These are phyloP conservation scores for Arthroderma uncinatum DNA, from an alignment of 2,329 filamentous ascomycete genomes.

Conservation along the genomic window DNA sequence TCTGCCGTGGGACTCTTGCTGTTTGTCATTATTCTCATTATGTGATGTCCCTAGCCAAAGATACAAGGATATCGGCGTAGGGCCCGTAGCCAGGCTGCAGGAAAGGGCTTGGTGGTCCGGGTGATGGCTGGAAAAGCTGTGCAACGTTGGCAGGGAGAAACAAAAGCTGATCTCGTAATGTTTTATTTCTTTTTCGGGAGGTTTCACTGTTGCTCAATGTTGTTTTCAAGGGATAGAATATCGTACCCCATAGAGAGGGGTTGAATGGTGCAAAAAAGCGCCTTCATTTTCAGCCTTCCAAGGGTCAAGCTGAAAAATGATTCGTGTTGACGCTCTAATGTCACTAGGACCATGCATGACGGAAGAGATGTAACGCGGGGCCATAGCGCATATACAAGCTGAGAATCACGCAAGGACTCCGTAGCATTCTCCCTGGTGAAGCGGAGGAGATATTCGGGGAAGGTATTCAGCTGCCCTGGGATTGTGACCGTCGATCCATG, in stretches of 20 bases:
- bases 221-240: neutral
- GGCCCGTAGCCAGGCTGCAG: neutral
- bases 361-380: neutral
- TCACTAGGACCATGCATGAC: neutral
- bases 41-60: neutral
- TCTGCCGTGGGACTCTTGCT: neutral
- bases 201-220: constrained; percentile 3
- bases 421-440: neutral
- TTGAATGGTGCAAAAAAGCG: neutral
- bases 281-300: neutral
- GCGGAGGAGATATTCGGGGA: neutral
- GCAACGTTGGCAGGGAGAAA: neutral
- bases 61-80: neutral
- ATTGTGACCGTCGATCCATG: neutral
- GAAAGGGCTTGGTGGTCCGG: neutral
- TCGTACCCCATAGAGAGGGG: neutral
- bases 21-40: neutral
- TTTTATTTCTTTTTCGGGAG: neutral
- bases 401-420: neutral
- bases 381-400: constrained; percentile 2
- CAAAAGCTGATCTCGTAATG: neutral
- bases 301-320: neutral
- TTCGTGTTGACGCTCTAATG: neutral
- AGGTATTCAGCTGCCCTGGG: neutral
- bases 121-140: neutral